A percentile compares a stretch with the other conserved stretches of the same genome.
phyloP scores from a whole-genome alignment of 2,329 filamentous ascomycete species.

The Exophiala xenobiotica region DNA sequence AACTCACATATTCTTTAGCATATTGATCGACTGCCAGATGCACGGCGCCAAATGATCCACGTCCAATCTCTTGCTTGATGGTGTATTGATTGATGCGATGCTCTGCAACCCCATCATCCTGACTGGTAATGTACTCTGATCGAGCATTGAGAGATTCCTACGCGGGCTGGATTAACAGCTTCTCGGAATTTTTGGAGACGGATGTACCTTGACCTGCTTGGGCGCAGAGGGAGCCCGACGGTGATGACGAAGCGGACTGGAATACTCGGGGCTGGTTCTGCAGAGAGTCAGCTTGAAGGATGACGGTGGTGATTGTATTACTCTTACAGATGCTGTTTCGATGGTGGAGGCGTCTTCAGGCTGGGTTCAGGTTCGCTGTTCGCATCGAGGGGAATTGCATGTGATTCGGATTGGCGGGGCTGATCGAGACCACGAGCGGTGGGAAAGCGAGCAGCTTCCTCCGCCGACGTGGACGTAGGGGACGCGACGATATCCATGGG shows the following conservation, averaged over 20 bases:
- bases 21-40: slow-evolving; percentile 88
- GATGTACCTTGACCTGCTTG: slow-evolving; percentile 60
- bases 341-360: slow-evolving; percentile 19
- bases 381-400: slow-evolving; percentile 50
- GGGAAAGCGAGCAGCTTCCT: slow-evolving; percentile 18
- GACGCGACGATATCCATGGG: slow-evolving; percentile 31
- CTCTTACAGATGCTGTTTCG: slow-evolving; percentile 51
- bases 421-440: slow-evolving; percentile 31
- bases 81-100: slow-evolving; percentile 93
- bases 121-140: slow-evolving; percentile 81
- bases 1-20: slow-evolving; percentile 83
- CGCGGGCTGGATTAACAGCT: slow-evolving; percentile 12
- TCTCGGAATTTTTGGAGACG: background rate
- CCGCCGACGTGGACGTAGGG: slow-evolving; percentile 28
- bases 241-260: slow-evolving; percentile 66
- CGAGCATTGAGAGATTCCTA: slow-evolving; percentile 90
- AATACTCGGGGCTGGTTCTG: slow-evolving; percentile 59
- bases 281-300: slow-evolving; percentile 9
- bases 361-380: slow-evolving; percentile 9
- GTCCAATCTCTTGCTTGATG: slow-evolving; percentile 93
- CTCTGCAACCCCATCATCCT: slow-evolving; percentile 75
- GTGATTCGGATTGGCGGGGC: slow-evolving; percentile 45
- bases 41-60: slow-evolving; percentile 91
- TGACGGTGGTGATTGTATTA: background rate
- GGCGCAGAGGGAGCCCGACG: slow-evolving; percentile 60